phyloP scores from a whole-genome alignment of 257 asterid species.

The Petunia axillaris region DNA sequence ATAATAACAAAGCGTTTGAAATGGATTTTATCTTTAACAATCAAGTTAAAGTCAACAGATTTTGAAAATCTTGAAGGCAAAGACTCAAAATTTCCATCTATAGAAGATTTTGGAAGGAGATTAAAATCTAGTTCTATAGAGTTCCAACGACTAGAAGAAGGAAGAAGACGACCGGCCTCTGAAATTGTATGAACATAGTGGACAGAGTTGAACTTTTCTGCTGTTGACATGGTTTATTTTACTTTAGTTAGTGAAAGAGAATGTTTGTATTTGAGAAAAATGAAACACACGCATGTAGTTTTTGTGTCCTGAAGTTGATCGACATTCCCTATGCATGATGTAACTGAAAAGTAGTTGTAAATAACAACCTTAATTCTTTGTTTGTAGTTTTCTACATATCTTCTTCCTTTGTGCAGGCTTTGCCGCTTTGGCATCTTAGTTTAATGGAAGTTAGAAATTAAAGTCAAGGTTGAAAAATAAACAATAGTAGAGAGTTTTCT shows the following conservation, averaged over 20 bases:
- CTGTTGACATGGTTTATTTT: constrained; percentile 14
- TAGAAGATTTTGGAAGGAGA: constrained; percentile 40
- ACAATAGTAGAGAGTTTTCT: no score
- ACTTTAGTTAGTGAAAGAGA: background rate
- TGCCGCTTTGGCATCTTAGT: constrained; percentile 20
- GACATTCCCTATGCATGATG: constrained; percentile 17
- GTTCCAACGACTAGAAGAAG: constrained; percentile 48
- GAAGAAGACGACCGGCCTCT: constrained; percentile 47
- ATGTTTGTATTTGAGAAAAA: background rate
- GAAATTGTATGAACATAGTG: constrained; percentile 39
- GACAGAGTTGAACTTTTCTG: constrained; percentile 6
- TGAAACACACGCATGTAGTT: background rate
- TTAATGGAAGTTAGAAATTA: background rate
- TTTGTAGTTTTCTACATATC: background rate
- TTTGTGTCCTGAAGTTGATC: constrained; percentile 15
- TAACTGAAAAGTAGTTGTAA: background rate
- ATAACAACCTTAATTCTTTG: background rate
- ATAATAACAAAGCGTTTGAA: constrained; percentile 39
- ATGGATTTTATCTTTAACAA: constrained; percentile 34
- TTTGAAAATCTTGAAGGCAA: constrained; percentile 54
- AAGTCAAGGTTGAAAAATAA: background rate
- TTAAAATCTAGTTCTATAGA: constrained; percentile 50
- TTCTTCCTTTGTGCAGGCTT: background rate
- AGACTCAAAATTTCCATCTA: constrained; percentile 35
- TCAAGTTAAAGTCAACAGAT: constrained; percentile 47